Evolutionary conservation across 768 basidiomycete species (phyloP), one percentile per base, ranked within the genome.

Genomic region (Sutorius australiensis): DNA sequence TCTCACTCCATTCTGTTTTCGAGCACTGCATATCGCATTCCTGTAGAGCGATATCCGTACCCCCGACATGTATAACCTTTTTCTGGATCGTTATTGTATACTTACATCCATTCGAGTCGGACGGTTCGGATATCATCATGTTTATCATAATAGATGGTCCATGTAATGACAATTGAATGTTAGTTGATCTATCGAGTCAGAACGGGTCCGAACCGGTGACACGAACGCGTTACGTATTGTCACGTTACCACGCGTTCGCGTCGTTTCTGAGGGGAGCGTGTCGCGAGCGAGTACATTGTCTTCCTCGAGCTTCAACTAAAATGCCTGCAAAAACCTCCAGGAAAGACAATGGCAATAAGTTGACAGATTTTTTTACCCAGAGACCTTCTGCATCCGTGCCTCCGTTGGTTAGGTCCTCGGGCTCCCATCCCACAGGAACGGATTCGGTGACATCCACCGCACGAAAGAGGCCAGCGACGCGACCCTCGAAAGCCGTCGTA

Each of bases 351-450:
- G 63, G 62, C 55, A 62, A 53, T 36, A 72, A 55, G 27, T 48
- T 83, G 24, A 79, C 78, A 7, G 73, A 78, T 36, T 83, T 78
- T 59, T 82, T 82, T 51, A 28, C 65, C 34, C 73, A 71, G 38
- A 72, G 57, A 58, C 54, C 62, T 1, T 61, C 66, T 33, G 52
- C 60, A 6, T 46, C 54, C 28, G 44, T 55, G 49, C 61, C 54
- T 14, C 67, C 56, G 11, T 31, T 19, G 31, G 48, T 43, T 17
- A 44, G 48, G 33, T 50, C 57, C 36, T 52, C 24, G 24, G 24
- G 24, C 4, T 24, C 59, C 11, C 10, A 9, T 7, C 6, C 21
- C 14, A 8, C 38, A 24, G 46, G 24, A 37, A 45, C 54, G 7
- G 36, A 13, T 30, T 38, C 57, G 30, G 36, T 37, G 37, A 27